A percentile compares a stretch with the other conserved stretches of the same genome.
These are phyloP conservation scores for Brassica carinata DNA, from an alignment of 345 rosid species.

Conservation along the genomic window DNA sequence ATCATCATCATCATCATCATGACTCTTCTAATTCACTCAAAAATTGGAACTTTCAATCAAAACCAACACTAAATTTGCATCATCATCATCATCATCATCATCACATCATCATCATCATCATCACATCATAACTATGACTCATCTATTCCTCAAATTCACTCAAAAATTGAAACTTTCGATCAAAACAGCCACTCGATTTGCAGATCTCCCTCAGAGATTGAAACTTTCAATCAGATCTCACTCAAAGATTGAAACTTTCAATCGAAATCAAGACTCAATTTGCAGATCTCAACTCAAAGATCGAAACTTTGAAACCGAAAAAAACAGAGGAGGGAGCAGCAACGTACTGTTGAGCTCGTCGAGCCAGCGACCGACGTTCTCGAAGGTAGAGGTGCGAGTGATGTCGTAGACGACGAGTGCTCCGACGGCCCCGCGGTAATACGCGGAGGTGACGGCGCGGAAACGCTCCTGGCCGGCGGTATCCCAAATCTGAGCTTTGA, in stretches of 20 bases:
- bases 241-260: neutral
- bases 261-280: neutral
- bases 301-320: neutral
- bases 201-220: conserved; percentile 22
- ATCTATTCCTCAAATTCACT: conserved; percentile 5
- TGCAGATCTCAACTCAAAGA: conserved; percentile 21
- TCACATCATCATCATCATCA: neutral
- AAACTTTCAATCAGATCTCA: conserved; percentile 32
- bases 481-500: conserved; percentile 98
- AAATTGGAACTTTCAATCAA: no score
- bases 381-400: conserved; percentile 71
- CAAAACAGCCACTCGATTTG: conserved; percentile 4
- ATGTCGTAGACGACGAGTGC: conserved; percentile 86
- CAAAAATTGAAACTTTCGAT: neutral
- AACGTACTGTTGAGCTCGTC: conserved; percentile 75
- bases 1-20: neutral
- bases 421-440: conserved; percentile 95
- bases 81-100: neutral
- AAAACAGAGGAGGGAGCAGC: neutral
- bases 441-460: conserved; percentile 94
- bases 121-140: neutral
- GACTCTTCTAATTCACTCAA: no score
- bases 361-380: conserved; percentile 82
- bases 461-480: conserved; percentile 96
- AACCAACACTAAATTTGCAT: no score